Percentiles rank a stretch among this genome's conserved stretches.
Evolutionary conservation across 306 rosid genomes (phyloP).

Genomic region (Vigna trinervia): DNA sequence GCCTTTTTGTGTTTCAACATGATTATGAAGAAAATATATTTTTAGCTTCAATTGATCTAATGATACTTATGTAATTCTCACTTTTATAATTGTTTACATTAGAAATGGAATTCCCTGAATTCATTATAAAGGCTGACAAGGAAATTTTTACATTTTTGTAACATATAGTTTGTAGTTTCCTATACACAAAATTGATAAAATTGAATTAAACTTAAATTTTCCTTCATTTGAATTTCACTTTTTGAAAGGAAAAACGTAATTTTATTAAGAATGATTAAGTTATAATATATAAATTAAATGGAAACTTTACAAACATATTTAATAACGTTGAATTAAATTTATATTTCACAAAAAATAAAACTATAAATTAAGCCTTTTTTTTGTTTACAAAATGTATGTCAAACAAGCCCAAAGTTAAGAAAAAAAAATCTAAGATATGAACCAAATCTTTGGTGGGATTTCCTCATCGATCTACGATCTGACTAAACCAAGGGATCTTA

Average conservation of each 20-base stretch:
- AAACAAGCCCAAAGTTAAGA: no score
- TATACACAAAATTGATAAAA: background rate
- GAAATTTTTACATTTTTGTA: slow-evolving; percentile 94
- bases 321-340: no score
- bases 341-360: no score
- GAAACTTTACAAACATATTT: no score
- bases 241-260: no score
- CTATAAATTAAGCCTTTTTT: no score
- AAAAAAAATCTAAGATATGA: background rate
- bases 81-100: slow-evolving; percentile 39
- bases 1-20: slow-evolving; percentile 5
- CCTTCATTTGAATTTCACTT: no score
- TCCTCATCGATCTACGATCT: background rate
- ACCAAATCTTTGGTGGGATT: slow-evolving; percentile 8
- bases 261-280: no score
- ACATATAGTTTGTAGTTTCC: slow-evolving; percentile 52
- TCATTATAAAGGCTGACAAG: slow-evolving; percentile 95
- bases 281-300: no score
- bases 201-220: no score
- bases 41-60: slow-evolving; percentile 8
- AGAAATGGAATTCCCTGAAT: slow-evolving; percentile 80
- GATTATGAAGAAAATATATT: slow-evolving; percentile 10
- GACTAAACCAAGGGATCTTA: background rate
- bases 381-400: no score
- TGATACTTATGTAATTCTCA: slow-evolving; percentile 41